Conservation (phyloP, 192 early-diverging fungal genomes). For the Entomortierella beljakovae region DNA sequence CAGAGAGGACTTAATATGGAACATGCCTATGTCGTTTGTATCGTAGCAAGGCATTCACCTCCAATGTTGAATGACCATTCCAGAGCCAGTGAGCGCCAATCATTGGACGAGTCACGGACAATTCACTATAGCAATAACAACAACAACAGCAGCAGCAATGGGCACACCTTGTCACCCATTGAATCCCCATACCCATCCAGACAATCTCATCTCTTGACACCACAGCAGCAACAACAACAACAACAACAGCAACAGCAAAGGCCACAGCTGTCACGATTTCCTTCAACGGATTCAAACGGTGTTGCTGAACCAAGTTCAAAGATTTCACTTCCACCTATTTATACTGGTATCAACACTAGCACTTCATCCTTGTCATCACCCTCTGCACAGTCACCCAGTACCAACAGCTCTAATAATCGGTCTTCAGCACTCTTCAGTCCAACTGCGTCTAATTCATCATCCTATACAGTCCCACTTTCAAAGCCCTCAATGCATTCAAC, state of each 20-base stretch:
- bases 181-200: constrained; percentile 7
- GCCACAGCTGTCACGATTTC: constrained; percentile 11
- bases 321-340: constrained; percentile 42
- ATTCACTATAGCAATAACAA: constrained; percentile 9
- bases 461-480: constrained; percentile 30
- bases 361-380: constrained; percentile 24
- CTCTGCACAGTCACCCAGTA: constrained; percentile 18
- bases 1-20: constrained; percentile 51
- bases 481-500: constrained; percentile 29
- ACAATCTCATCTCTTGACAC: no score
- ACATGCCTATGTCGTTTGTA: constrained; percentile 65
- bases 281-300: not conserved
- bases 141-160: no score
- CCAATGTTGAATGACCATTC: constrained; percentile 10
- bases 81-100: constrained; percentile 14
- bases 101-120: constrained; percentile 24
- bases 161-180: not conserved
- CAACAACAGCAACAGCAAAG: not conserved
- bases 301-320: constrained; percentile 7
- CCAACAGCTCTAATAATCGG: constrained; percentile 20
- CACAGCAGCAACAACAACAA: constrained; percentile 4
- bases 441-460: constrained; percentile 2
- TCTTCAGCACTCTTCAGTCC: not conserved
- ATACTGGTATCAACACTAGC: constrained; percentile 9
- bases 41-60: constrained; percentile 45